Base-by-base conservation (phyloP, 306 rosid species). In the Pyrus bretschneideri region DNA sequence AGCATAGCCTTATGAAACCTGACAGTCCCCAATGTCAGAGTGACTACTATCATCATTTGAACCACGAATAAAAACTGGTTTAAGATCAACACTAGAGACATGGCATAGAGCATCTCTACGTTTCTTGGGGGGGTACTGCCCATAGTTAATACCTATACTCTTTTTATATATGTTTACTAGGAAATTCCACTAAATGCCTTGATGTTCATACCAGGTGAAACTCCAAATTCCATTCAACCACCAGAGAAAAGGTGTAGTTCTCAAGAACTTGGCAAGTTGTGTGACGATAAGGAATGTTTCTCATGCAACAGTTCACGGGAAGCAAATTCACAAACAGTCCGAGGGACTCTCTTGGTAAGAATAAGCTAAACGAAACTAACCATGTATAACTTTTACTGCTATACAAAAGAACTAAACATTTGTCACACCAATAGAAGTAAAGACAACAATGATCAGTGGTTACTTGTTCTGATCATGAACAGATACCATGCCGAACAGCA, bases 401-500 rank as follows among this genome's bases (percentile, higher is more conserved):
- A 25, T n/a, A 15, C 40, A 66, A 35, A 40, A 27, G 4, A 25
- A n/a, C 11, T 52, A 63, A 80, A 35, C 31, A 29, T 22, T 44
- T 59, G 60, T 8, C 17, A 27, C 67, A 71, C 67, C 74, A 67
- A 31, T 55, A 64, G 33, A 55, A 21, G 29, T 4, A 49, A 67
- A 57, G 29, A 51, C 7, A 21, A 51, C 55, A 57, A 30, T 67
- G 30, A 70, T 67, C 9, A n/a, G 73, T 59, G 30, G 83, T 79
- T 72, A 80, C 88, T 54, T 31, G 30, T 71, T 75, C 55, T 81
- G 40, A 72, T 82, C 74, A 74, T 78, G 74, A 70, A 80, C 89
- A 91, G 98, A 89, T 94, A 85, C 98, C 98, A 63, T 94, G 98
- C 45, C 85, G 97, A 75, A 94, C 98, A 67, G 97, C 98, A 46